Evolutionary conservation across 2,329 filamentous ascomycete genomes (phyloP), one percentile per base, ranked within the genome.

Genomic region (Cytospora piceae): DNA sequence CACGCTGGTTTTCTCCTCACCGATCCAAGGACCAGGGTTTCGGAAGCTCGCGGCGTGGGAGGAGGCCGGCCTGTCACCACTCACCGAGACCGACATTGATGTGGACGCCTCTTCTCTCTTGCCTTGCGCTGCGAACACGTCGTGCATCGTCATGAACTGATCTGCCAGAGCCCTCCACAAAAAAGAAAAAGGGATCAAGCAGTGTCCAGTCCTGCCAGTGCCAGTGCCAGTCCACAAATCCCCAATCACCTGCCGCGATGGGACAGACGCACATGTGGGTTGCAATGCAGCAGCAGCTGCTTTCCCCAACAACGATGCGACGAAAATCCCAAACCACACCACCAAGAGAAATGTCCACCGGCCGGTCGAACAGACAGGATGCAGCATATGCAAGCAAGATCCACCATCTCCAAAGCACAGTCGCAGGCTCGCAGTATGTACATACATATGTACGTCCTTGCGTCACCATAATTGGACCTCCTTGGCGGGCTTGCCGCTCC

Each of bases 111-210:
- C 12, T 15, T 15, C 11, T 11, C n/a, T 49, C 14, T 7, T 14
- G 46, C n/a, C 39, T 49, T 49, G 46, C 46, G 46, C 46, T 22
- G 46, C 46, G 46, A 49, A 49, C n/a, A 49, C 46, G 46, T 24
- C 22, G 46, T 24, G 11, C 46, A 24, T 14, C 46, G n/a, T 49
- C n/a, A 49, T 49, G 46, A 49, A 24, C 46, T 49, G 11, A 24
- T 24, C 20, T 46, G 12, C 42, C 42, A 4, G 42, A 7, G 14
- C 42, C 32, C 8, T 34, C 32, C 8, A 3, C 32, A 34, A 34
- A 11, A 3, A 34, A 34, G 11, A 34, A 6, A 8, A 6, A 12
- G 4, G 32, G 46, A 49, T 22, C 39, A 49, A 24, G n/a, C 46
- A 24, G 20, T 20, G 42, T 46, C 42, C 20, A 42, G 6, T 42